Evolutionary conservation across 176 grass and related monocot genomes (phyloP).

Genomic region (maize (Zea mays)): DNA sequence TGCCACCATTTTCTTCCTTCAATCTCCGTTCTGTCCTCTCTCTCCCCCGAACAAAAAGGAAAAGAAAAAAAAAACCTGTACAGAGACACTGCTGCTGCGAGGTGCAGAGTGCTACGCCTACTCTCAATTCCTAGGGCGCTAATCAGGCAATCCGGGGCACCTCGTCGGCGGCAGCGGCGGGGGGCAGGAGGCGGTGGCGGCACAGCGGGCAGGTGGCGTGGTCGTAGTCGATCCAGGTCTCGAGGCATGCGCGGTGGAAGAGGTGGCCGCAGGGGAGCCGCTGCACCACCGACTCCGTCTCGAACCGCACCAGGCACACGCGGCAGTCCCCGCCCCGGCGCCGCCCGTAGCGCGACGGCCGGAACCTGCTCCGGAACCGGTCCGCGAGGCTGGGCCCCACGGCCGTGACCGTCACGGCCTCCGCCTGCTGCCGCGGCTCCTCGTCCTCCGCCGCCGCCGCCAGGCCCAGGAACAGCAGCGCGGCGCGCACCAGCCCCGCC

Average conservation of each 20-base stretch:
- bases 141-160: too few relatives aligned
- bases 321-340: conserved; percentile 48
- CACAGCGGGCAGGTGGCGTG: conserved; percentile 77
- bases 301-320: conserved; percentile 68
- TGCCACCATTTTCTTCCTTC: too few relatives aligned
- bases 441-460: too few relatives aligned
- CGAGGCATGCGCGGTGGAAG: conserved; percentile 76
- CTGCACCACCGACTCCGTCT: conserved; percentile 75
- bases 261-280: conserved; percentile 77
- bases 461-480: conserved; percentile 48
- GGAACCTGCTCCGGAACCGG: conserved; percentile 58
- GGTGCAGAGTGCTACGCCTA: too few relatives aligned
- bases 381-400: conserved; percentile 47
- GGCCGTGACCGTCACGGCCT: too few relatives aligned
- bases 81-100: too few relatives aligned
- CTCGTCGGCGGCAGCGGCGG: neutral
- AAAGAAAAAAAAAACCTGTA: too few relatives aligned
- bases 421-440: too few relatives aligned
- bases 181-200: conserved; percentile 51
- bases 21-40: too few relatives aligned
- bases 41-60: too few relatives aligned
- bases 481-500: conserved; percentile 42
- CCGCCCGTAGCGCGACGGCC: conserved; percentile 39
- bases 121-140: too few relatives aligned
- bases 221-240: conserved; percentile 77